These are phyloP conservation scores for Aspergillus novofumigatus DNA, from an alignment of 2,329 filamentous ascomycete species.

Conservation along the genomic window DNA sequence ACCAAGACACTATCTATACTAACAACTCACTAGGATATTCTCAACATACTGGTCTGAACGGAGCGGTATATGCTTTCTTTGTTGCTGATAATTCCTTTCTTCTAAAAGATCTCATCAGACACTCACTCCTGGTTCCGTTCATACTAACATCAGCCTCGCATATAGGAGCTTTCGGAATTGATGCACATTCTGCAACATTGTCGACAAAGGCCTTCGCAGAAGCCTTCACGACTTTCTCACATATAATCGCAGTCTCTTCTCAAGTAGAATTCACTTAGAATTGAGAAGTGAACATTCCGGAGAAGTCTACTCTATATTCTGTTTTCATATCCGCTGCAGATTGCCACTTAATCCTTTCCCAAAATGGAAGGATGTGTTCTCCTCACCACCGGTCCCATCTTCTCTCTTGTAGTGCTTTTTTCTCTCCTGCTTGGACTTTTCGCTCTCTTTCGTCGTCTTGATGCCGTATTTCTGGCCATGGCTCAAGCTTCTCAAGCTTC, in stretches of 20 bases:
- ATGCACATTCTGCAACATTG: neutral
- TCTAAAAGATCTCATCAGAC: neutral
- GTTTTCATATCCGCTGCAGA: neutral
- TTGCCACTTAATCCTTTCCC: conserved; percentile 2
- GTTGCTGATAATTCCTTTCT: neutral
- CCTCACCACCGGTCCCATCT: neutral
- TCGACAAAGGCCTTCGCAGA: neutral
- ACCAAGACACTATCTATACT: neutral
- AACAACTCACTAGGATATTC: neutral
- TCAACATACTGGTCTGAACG: neutral
- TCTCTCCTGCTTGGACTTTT: conserved; percentile 1
- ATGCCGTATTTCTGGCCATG: neutral
- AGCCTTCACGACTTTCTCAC: neutral
- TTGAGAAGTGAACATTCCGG: neutral
- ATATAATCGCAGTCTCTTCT: neutral
- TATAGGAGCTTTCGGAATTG: neutral
- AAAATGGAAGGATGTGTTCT: conserved; percentile 13
- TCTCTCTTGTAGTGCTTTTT: neutral
- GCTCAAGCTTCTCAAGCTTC: neutral
- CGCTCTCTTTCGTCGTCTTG: neutral
- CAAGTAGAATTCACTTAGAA: neutral
- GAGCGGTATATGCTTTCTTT: neutral
- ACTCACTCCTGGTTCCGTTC: neutral
- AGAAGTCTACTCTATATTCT: neutral
- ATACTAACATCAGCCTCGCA: neutral